phyloP scores from a whole-genome alignment of 2,329 filamentous ascomycete genomes.

The Beauveria pseudobassiana region DNA sequence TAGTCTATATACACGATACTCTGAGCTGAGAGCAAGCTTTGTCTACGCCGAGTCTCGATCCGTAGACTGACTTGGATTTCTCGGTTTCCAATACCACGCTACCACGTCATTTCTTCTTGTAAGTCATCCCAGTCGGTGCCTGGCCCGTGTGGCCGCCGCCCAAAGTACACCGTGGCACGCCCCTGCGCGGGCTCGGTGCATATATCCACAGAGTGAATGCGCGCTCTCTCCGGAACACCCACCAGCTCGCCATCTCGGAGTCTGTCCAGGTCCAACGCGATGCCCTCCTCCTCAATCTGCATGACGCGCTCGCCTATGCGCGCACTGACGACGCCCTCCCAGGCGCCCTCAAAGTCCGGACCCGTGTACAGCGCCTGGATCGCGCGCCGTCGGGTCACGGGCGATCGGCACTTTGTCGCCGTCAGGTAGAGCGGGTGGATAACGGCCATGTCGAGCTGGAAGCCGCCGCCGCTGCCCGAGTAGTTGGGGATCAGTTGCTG shows the following conservation, averaged over 20 bases:
- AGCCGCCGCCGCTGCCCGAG: background rate
- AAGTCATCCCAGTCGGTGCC: constrained; percentile 1
- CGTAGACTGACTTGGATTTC: rapidly evolving
- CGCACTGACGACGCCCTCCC: constrained; percentile 11
- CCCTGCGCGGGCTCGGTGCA: constrained; percentile 3
- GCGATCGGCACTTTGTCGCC: constrained; percentile 14
- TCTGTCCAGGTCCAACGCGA: background rate
- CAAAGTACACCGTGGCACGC: constrained; percentile 5
- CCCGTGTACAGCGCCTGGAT: constrained; percentile 9
- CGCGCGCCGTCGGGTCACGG: constrained; percentile 12
- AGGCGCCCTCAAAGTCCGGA: constrained; percentile 9
- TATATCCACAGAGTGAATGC: constrained; percentile 11
- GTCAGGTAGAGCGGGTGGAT: constrained; percentile 14
- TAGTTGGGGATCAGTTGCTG: background rate
- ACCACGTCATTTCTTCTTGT: constrained; percentile 5
- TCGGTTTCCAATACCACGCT: too few relatives aligned
- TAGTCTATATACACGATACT: too few relatives aligned
- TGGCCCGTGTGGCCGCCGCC: background rate
- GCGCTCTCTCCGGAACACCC: constrained; percentile 11
- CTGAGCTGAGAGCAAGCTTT: too few relatives aligned
- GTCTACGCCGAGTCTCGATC: too few relatives aligned
- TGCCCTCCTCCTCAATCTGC: constrained; percentile 13
- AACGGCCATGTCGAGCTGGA: constrained; percentile 13
- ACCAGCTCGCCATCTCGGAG: constrained; percentile 14
- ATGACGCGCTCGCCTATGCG: constrained; percentile 11